Evolutionary conservation across 176 grass and related monocot genomes (phyloP), one percentile per base, ranked within the genome.

Genomic region (Typha latifolia): DNA sequence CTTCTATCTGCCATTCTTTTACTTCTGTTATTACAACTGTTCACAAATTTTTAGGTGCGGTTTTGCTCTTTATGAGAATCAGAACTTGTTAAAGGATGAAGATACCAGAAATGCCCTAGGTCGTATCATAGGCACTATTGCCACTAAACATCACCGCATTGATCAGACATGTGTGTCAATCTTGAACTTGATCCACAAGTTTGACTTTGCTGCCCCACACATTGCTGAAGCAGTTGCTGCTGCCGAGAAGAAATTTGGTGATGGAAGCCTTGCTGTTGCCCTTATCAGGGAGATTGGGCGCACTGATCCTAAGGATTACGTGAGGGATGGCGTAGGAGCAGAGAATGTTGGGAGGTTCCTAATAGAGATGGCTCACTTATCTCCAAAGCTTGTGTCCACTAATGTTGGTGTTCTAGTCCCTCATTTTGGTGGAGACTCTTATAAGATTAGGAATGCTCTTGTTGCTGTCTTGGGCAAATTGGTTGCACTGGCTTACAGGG

Each of bases 401-500:
- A 97, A 92, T 78, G 62, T 97, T 2, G 93, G 93, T 49, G 75
- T 97, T 79, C 61, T 97, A 34, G 56, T 97, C 69, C 88, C 88
- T 75, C 88, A 97, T 78, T 97, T 97, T 73, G 88, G 88, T 73
- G 93, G 93, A 7, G 93, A 97, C 12, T 97, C 93, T 8, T 97
- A 89, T 76, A 97, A 97, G 75, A 97, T 97, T 66, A 91, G 93
- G 77, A 97, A 92, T 84, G 81, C 93, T 69, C 93, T 97, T 69
- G 85, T 97, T 79, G 83, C 83, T 64, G 88, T 97, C 47, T 76
- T 97, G 73, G 93, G 93, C 51, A 97, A 89, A 83, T 72, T 97
- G 56, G 81, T 78, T 66, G 74, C 83, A 47, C 89, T 89, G 76
- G 85, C 93, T 53, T 97, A 84, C 75, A 97, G 87, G 74, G 88